Evolutionary conservation across 768 basidiomycete species (phyloP), one percentile per base, ranked within the genome.

Genomic region (Dioszegia hungarica): DNA sequence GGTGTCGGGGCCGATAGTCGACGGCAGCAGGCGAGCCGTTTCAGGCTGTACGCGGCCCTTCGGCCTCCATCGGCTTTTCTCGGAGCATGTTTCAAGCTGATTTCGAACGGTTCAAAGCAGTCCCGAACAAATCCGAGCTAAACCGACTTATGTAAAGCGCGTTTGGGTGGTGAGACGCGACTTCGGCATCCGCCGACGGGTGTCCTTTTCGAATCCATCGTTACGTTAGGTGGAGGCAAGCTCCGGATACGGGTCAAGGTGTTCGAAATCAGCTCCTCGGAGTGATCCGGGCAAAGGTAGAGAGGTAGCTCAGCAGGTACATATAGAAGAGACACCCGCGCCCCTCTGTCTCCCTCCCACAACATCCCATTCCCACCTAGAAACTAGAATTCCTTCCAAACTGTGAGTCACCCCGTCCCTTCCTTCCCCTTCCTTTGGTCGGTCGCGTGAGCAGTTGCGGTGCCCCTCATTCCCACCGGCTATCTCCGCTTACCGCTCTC

Each of bases 1-100:
- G n/a, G n/a, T n/a, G n/a, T n/a, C n/a, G n/a, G n/a, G n/a, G n/a
- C n/a, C n/a, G n/a, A n/a, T n/a, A n/a, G n/a, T n/a, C n/a, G n/a
- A n/a, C n/a, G n/a, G n/a, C n/a, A n/a, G n/a, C n/a, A n/a, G n/a
- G n/a, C n/a, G n/a, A n/a, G n/a, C n/a, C n/a, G n/a, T n/a, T n/a
- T n/a, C n/a, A n/a, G n/a, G n/a, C n/a, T n/a, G n/a, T n/a, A n/a
- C n/a, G n/a, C n/a, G n/a, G n/a, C n/a, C n/a, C n/a, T n/a, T n/a
- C n/a, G n/a, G n/a, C n/a, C n/a, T n/a, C n/a, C 31, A 14, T 51
- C 49, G 49, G 49, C 29, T 51, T 51, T 51, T 8, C 19, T 51
- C 49, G 49, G 49, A 51, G 19, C 3, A 5, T 17, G 2, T 15
- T 8, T 17, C 2, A 17, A 8, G 17, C 36, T 14, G 20, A 51